Evolutionary conservation across 176 grass and related monocot species (phyloP).

Genomic region (Aechmea fasciata): DNA sequence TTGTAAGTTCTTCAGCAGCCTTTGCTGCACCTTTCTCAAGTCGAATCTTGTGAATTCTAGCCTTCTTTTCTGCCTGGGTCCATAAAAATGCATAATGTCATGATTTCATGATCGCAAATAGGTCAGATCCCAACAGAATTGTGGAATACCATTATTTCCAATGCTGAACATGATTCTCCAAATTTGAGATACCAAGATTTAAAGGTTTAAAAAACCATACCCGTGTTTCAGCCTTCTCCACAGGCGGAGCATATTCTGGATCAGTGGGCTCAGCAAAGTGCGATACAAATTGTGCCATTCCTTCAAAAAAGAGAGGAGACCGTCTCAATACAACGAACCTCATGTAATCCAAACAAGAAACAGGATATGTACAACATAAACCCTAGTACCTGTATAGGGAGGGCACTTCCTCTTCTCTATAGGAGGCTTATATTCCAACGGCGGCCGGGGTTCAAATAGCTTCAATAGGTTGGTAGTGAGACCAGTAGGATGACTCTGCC

Average conservation of each 20-base stretch:
- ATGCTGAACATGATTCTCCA: constrained; percentile 4
- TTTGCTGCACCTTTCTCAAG: constrained; percentile 68
- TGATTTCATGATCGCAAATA: background rate
- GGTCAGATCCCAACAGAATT: no score
- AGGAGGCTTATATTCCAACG: constrained; percentile 67
- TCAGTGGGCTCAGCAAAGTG: constrained; percentile 46
- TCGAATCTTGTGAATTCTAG: constrained; percentile 40
- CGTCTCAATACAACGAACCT: background rate
- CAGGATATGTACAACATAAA: background rate
- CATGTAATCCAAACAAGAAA: background rate
- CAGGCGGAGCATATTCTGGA: constrained; percentile 53
- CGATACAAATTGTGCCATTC: constrained; percentile 52
- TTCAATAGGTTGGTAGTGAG: constrained; percentile 83
- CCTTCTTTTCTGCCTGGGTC: constrained; percentile 58
- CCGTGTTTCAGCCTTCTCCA: constrained; percentile 16
- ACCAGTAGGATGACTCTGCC: constrained; percentile 74
- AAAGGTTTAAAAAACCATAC: constrained; percentile 2
- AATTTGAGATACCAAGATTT: background rate
- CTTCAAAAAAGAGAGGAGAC: constrained; percentile 20
- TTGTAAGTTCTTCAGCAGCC: constrained; percentile 58
- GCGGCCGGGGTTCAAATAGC: constrained; percentile 79
- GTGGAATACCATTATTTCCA: no score
- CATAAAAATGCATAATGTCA: background rate
- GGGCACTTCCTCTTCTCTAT: constrained; percentile 64
- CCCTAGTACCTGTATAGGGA: constrained; percentile 37